These are phyloP conservation scores for Colletotrichum caudatum DNA, from an alignment of 2,329 filamentous ascomycete genomes.

Conservation along the genomic window DNA sequence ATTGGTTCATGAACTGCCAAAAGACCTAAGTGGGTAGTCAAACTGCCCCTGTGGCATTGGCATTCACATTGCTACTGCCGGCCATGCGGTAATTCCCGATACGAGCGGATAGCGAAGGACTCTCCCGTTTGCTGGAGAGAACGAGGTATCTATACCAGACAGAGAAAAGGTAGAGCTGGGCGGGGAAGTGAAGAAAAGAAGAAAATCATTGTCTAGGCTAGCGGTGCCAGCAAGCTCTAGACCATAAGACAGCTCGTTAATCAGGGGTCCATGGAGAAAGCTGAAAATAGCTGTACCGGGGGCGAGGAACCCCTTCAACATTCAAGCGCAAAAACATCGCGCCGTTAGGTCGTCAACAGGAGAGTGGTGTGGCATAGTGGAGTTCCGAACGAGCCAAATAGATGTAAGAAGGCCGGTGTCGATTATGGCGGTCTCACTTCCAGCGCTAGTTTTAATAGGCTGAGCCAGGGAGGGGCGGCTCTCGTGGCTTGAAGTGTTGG, in stretches of 20 bases:
- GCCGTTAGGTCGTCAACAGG: background rate
- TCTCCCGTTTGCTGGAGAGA: background rate
- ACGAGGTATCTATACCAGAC: background rate
- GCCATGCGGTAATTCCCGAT: background rate
- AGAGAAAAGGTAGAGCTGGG: background rate
- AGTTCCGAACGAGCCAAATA: background rate
- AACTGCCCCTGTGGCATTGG: too few relatives aligned
- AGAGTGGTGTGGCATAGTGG: background rate
- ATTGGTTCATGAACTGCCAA: background rate
- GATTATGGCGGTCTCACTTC: conserved; percentile 11
- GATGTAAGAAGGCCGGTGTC: background rate
- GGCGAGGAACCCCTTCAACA: background rate
- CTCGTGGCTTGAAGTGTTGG: background rate
- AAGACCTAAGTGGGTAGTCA: background rate
- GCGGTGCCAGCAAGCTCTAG: background rate
- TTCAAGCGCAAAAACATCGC: background rate
- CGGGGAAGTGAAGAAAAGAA: background rate
- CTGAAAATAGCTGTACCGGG: background rate
- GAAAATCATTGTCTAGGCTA: background rate
- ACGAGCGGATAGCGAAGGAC: background rate
- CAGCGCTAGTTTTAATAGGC: conserved; percentile 13
- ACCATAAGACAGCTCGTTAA: background rate
- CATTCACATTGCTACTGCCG: background rate
- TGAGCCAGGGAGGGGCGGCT: background rate
- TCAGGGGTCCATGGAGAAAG: background rate